A percentile compares a stretch with the other conserved stretches of the same genome.
These are phyloP conservation scores for Prunus mume DNA, from an alignment of 306 rosid genomes.

Conservation along the genomic window DNA sequence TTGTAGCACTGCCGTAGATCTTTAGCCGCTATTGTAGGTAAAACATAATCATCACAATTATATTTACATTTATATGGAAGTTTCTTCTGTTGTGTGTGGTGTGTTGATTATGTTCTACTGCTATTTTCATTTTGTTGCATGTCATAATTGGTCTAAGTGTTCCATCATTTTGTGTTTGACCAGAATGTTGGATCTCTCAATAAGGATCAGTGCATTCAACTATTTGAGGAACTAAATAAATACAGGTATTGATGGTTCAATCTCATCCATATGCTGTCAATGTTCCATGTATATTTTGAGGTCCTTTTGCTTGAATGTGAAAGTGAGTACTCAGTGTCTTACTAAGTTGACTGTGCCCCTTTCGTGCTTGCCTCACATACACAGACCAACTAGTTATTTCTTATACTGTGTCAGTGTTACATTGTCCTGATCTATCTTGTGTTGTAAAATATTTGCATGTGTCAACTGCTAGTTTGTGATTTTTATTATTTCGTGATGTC, in stretches of 20 bases:
- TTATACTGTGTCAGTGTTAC: background rate
- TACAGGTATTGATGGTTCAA: constrained; percentile 59
- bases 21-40: background rate
- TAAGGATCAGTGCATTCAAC: constrained; percentile 71
- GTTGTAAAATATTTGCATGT: background rate
- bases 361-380: background rate
- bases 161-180: constrained; percentile 33
- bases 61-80: background rate
- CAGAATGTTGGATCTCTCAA: constrained; percentile 62
- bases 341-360: background rate
- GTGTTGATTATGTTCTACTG: constrained; percentile 17
- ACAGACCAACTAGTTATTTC: background rate
- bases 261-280: background rate
- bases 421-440: background rate
- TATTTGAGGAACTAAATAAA: constrained; percentile 77
- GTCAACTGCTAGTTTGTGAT: constrained; percentile 10
- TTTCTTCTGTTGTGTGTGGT: constrained; percentile 21
- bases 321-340: background rate
- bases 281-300: background rate
- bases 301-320: background rate
- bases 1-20: background rate
- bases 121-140: constrained; percentile 10
- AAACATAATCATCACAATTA: background rate
- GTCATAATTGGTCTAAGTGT: background rate
- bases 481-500: background rate